Evolutionary conservation across 2,329 filamentous ascomycete species (phyloP).

Genomic region (Drechslera avenae): DNA sequence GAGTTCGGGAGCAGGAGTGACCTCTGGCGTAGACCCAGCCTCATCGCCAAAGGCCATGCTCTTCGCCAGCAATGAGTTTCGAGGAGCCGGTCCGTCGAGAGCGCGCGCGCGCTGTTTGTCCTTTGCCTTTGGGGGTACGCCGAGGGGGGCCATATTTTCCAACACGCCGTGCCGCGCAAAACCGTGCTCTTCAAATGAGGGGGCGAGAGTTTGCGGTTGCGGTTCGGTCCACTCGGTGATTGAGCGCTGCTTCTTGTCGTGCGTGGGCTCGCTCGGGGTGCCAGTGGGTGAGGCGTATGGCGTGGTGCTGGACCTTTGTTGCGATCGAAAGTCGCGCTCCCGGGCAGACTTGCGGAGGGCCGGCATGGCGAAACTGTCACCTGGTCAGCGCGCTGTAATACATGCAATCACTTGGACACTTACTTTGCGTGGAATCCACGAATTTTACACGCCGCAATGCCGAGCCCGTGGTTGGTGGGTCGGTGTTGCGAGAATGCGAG

Average conservation of each 20-base stretch:
- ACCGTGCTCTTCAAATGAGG: slow-evolving; percentile 80
- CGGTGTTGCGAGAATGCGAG: slow-evolving; percentile 32
- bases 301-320: slow-evolving; percentile 43
- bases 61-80: slow-evolving; percentile 52
- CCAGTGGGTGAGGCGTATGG: slow-evolving; percentile 41
- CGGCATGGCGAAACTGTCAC: slow-evolving; percentile 44
- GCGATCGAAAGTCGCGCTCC: slow-evolving; percentile 28
- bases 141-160: slow-evolving; percentile 82
- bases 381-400: slow-evolving; percentile 39
- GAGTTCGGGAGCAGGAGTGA: slow-evolving; percentile 48
- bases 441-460: slow-evolving; percentile 31
- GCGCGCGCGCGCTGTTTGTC: slow-evolving; percentile 61
- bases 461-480: slow-evolving; percentile 37
- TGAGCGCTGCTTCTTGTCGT: slow-evolving; percentile 45
- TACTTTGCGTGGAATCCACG: slow-evolving; percentile 41
- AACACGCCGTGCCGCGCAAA: slow-evolving; percentile 76
- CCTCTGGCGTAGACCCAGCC: slow-evolving; percentile 54
- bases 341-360: slow-evolving; percentile 46
- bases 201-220: slow-evolving; percentile 56
- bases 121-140: slow-evolving; percentile 68
- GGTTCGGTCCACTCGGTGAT: slow-evolving; percentile 64
- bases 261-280: slow-evolving; percentile 34
- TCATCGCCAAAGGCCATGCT: slow-evolving; percentile 47
- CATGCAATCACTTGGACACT: slow-evolving; percentile 21
- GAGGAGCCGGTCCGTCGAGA: slow-evolving; percentile 44